Base-by-base conservation (phyloP, 345 rosid genomes). In the Eucalyptus pumila region DNA sequence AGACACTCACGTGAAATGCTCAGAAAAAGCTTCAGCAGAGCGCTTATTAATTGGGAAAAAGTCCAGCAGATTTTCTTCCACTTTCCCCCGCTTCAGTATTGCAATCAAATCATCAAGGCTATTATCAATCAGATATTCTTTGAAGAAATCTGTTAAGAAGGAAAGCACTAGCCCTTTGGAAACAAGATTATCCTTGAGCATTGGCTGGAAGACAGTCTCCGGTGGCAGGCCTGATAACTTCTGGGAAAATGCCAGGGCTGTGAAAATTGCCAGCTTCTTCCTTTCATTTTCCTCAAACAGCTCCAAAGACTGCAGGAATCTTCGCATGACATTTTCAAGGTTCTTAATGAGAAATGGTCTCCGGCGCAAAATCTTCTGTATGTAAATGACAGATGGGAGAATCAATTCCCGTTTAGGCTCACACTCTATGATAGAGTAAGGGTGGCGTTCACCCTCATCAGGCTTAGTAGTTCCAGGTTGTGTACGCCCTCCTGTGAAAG, bases 361-460 rank as follows among this genome's bases (percentile, higher is more conserved):
- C 91, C 99, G 93, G 76, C 99, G 94, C 93, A 98, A 87, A 88
- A 96, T 97, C 91, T 98, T 96, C 92, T 98, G 99, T 72, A 95
- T 92, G 89, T 98, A 97, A 67, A 97, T 94, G 81, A 98, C 99
- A 90, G 94, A 98, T 83, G 99, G 99, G 91, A 96, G 91, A 90
- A 96, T 95, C 86, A 89, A 91, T 92, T 97, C 98, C 50, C 98
- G 97, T 88, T 72, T 94, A 85, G 99, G 96, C 92, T 97, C 98
- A 90, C 96, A 93, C 90, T 96, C 99, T 83, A 98, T 92, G 76
- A 98, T 90, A 91, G 99, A 96, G 95, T 96, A 96, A 88, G 96
- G 89, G 87, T 98, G 99, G 87, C 97, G 97, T 92, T 96, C 99
- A 90, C 99, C 99, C 95, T 97, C 99, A 93, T 98, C 99, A 89